phyloP scores from a whole-genome alignment of 306 rosid species.

The Cucurbita argyrosperma region DNA sequence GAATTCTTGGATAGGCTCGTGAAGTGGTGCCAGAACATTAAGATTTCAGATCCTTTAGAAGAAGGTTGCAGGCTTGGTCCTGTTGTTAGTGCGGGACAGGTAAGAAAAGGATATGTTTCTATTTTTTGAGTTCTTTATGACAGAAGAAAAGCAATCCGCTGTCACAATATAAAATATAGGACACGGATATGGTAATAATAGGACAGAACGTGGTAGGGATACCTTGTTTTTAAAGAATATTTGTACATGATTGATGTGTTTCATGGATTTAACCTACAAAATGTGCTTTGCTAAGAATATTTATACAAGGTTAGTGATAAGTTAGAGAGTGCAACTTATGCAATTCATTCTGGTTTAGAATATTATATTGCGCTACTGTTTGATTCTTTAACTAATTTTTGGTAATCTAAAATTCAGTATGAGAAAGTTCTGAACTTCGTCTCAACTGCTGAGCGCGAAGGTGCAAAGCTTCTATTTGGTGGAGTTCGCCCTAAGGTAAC shows the following conservation, averaged over 20 bases:
- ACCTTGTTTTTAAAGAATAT: background rate
- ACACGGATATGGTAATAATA: background rate
- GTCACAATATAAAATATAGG: background rate
- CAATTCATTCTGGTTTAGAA: background rate
- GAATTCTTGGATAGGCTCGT: conserved; percentile 65
- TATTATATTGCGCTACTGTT: background rate
- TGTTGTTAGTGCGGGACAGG: conserved; percentile 85
- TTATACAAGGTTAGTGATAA: background rate
- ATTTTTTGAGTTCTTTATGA: background rate
- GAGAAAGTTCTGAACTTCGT: conserved; percentile 71
- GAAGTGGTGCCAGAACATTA: conserved; percentile 69
- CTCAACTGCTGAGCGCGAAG: conserved; percentile 79
- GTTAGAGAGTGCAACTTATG: background rate
- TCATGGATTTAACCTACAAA: background rate
- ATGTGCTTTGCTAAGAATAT: background rate
- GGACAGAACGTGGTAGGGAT: background rate
- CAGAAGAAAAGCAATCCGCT: background rate
- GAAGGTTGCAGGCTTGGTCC: conserved; percentile 99
- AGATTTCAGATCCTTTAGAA: conserved; percentile 89
- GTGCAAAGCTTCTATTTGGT: conserved; percentile 74
- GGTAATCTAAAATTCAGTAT: conserved; percentile 39
- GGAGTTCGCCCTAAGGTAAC: conserved; percentile 86
- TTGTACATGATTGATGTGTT: background rate
- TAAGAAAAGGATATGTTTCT: conserved; percentile 12
- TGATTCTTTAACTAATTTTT: conserved; percentile 21